Evolutionary conservation across 106 monocot species (phyloP), one percentile per base, ranked within the genome.

Genomic region (Hemerocallis citrina): DNA sequence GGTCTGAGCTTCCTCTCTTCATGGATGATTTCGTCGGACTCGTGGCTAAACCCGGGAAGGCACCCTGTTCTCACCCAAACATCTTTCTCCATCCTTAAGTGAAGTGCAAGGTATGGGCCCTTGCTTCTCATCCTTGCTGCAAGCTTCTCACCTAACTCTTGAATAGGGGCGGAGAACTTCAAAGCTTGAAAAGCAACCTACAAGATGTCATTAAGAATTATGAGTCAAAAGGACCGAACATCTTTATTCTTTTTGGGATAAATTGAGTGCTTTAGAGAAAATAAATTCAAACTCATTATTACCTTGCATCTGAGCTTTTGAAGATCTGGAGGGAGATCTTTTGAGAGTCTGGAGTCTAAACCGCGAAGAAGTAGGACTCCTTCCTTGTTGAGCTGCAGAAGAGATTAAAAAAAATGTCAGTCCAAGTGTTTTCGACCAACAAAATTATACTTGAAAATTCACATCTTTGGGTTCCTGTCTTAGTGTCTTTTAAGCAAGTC

Each of bases 261-360:
- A n/a, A n/a, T n/a, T n/a, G n/a, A n/a, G 20, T 23, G 27, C 14
- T 20, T 30, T 35, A 3, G 15, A 55, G n/a, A n/a, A n/a, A n/a
- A n/a, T n/a, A n/a, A n/a, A 54, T 48, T 52, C 54, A 4, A 40
- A 1, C 5, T 5, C 1, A 34, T 6, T 31, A 34, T 46, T 63
- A 89, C 93, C 74, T 93, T 93, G 82, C 93, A 93, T 46, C 93
- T 78, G 35, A 93, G 93, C 67, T 85, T 89, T 65, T 93, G 93
- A 8, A 93, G 79, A 75, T 93, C 93, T 13, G 67, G 40, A 37
- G 85, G 77, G 7, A 93, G 85, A 64, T 93, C 85, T 62, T 93
- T 93, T n/a, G 93, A 81, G 30, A 93, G 80, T 48, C 88, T 85
- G 21, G 89, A 89, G 72, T 93, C 88, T 30, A 93, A 70, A 52